Conservation (phyloP, 148 eudicot species). For the Rhododendron henanense region DNA sequence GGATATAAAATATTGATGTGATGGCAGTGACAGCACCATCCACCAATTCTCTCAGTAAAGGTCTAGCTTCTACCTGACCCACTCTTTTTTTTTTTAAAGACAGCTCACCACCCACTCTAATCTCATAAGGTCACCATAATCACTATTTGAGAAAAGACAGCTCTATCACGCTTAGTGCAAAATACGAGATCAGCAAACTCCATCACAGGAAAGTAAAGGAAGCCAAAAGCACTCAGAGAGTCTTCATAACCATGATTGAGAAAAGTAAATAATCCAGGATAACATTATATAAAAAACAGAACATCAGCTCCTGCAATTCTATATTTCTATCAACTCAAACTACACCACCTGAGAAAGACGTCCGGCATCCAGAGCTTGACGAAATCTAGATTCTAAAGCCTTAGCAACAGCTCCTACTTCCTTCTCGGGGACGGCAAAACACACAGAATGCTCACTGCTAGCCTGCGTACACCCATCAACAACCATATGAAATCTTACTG, state of each 20-base stretch:
- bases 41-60: neutral
- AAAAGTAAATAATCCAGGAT: neutral
- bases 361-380: slow-evolving; percentile 87
- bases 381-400: slow-evolving; percentile 78
- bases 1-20: neutral
- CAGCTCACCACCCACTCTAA: neutral
- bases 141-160: too few species aligned
- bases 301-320: neutral
- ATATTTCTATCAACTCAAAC: neutral
- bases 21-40: neutral
- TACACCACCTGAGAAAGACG: slow-evolving; percentile 88
- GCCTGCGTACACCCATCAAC: slow-evolving; percentile 52
- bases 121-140: neutral
- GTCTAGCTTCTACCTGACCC: neutral
- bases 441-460: slow-evolving; percentile 97
- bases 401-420: slow-evolving; percentile 89
- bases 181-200: neutral
- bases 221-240: neutral
- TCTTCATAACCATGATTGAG: neutral
- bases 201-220: neutral
- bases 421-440: slow-evolving; percentile 97
- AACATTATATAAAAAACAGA: neutral
- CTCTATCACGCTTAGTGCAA: neutral
- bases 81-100: too few species aligned
- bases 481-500: slow-evolving; percentile 10